Evolutionary conservation across 108 stramenopile genomes (phyloP).

Genomic region (Conticribra weissflogii): DNA sequence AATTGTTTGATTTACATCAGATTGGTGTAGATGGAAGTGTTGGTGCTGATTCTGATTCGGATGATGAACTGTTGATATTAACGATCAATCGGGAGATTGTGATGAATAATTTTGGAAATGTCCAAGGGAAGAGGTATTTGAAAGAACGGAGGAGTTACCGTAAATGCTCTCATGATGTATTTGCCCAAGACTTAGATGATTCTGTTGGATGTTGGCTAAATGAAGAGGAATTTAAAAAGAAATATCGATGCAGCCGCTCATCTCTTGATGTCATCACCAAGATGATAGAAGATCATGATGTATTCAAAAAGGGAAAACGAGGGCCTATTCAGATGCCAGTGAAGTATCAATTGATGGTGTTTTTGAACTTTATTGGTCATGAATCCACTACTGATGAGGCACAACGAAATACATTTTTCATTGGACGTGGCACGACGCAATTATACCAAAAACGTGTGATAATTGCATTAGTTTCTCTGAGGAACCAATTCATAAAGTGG

Average conservation of each 20-base stretch:
- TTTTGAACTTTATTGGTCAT: constrained; percentile 24
- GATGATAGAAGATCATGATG: constrained; percentile 19
- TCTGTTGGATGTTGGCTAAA: no score
- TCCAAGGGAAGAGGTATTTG: no score
- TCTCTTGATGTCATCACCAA: constrained; percentile 3
- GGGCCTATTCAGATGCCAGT: constrained; percentile 22
- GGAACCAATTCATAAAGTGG: constrained; percentile 17
- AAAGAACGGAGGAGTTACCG: no score
- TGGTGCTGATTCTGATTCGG: no score
- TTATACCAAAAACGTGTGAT: constrained; percentile 1
- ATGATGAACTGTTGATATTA: no score
- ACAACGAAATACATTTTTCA: neutral
- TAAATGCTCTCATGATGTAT: no score
- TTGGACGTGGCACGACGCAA: neutral
- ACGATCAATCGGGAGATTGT: no score
- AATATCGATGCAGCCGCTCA: constrained; percentile 3
- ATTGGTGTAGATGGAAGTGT: no score
- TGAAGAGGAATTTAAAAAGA: constrained; percentile 13
- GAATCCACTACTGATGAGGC: constrained; percentile 1
- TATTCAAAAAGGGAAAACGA: constrained; percentile 16
- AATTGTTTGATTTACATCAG: no score
- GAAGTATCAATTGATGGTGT: constrained; percentile 27
- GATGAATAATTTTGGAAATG: no score
- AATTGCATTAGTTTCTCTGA: constrained; percentile 7
- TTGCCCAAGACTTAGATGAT: no score